Evolutionary conservation across 345 rosid species (phyloP).

Genomic region (Populus alba): DNA sequence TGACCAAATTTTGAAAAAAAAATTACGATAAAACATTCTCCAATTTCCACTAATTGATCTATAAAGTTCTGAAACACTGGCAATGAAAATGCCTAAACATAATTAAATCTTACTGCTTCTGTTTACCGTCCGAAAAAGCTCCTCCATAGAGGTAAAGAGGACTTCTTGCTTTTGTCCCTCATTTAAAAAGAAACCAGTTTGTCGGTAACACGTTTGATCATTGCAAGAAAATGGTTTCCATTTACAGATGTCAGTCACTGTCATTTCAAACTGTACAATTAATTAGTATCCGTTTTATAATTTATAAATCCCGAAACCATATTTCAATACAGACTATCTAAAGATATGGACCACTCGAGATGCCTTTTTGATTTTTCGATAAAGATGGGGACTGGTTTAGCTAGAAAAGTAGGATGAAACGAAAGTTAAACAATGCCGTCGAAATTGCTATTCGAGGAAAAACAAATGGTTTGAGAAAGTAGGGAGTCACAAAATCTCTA

Average conservation of each 20-base stretch:
- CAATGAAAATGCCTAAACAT: not conserved
- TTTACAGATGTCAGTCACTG: not conserved
- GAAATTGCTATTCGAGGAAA: constrained; percentile 11
- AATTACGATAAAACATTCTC: not conserved
- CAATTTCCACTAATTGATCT: not conserved
- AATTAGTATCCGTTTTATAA: not conserved
- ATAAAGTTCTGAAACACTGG: not conserved
- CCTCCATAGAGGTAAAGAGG: not conserved
- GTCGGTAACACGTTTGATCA: not conserved
- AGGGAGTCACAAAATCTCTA: constrained; percentile 28
- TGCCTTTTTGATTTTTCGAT: constrained; percentile 5
- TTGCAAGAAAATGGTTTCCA: constrained; percentile 13
- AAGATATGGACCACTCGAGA: constrained; percentile 15
- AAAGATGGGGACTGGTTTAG: constrained; percentile 11
- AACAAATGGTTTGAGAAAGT: not conserved
- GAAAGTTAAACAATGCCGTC: constrained; percentile 5
- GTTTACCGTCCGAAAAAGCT: not conserved
- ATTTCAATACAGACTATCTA: not conserved
- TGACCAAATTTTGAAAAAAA: not conserved
- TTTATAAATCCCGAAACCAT: constrained; percentile 10
- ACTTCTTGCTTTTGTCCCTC: not conserved
- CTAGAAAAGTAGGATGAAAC: constrained; percentile 16
- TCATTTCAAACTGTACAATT: not conserved
- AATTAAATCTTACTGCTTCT: not conserved
- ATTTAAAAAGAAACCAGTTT: not conserved